Conservation (phyloP, 148 eudicot species). For the Fagopyrum tataricum region DNA sequence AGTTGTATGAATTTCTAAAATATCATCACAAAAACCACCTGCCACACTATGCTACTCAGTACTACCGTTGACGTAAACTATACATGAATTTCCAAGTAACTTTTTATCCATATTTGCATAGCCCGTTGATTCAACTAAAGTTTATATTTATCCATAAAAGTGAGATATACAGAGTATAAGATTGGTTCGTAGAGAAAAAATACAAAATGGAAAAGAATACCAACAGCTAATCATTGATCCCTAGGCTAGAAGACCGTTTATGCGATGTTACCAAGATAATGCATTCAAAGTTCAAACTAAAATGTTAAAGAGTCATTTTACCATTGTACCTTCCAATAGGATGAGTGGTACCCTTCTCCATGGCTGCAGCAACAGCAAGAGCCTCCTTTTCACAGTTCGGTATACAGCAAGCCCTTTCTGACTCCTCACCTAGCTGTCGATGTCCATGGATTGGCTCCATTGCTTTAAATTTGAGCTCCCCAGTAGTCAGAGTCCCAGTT, state of each 20-base stretch:
- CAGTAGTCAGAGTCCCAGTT: slow-evolving; percentile 97
- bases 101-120: background rate
- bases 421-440: slow-evolving; percentile 24
- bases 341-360: slow-evolving; percentile 99
- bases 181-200: slow-evolving; percentile 1
- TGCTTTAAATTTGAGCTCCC: slow-evolving; percentile 86
- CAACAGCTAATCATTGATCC: background rate
- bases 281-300: background rate
- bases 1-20: background rate
- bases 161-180: background rate
- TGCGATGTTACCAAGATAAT: background rate
- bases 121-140: background rate
- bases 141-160: background rate
- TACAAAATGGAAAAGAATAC: background rate
- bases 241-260: too few relatives aligned
- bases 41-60: background rate
- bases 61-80: background rate
- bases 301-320: background rate
- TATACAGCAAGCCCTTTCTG: slow-evolving; percentile 49
- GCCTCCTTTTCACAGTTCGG: slow-evolving; percentile 96
- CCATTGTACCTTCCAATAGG: slow-evolving; percentile 88
- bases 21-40: background rate
- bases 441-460: slow-evolving; percentile 94
- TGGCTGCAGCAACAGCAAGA: slow-evolving; percentile 97
- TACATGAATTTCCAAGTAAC: background rate